phyloP scores from a whole-genome alignment of 768 basidiomycete species.

The Leccinum fibrillosum region DNA sequence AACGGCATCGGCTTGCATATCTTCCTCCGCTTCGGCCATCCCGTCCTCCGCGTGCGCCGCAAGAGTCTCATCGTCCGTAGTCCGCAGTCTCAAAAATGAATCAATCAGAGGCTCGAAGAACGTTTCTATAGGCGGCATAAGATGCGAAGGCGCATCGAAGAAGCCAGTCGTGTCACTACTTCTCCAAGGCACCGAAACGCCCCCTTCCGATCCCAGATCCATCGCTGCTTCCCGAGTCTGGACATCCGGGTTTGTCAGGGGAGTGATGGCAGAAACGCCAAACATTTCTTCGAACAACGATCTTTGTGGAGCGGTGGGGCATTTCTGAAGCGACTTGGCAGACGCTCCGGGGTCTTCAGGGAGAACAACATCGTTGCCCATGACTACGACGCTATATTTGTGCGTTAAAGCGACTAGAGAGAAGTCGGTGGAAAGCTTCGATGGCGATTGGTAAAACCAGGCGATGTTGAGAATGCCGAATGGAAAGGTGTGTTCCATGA shows the following conservation, averaged over 20 bases:
- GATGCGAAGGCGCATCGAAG: slow-evolving; percentile 71
- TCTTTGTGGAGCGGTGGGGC: slow-evolving; percentile 34
- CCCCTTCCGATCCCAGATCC: slow-evolving; percentile 13
- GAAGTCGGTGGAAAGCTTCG: slow-evolving; percentile 37
- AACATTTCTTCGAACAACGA: slow-evolving; percentile 92
- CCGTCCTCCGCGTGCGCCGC: slow-evolving; percentile 17
- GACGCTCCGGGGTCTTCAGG: slow-evolving; percentile 42
- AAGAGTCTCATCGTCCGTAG: slow-evolving; percentile 17
- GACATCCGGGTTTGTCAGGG: slow-evolving; percentile 24
- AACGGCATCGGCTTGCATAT: slow-evolving; percentile 42
- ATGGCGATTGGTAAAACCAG: slow-evolving; percentile 34
- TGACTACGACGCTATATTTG: slow-evolving; percentile 59
- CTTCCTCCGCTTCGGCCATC: slow-evolving; percentile 37
- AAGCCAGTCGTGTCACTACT: slow-evolving; percentile 43
- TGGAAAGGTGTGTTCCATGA: slow-evolving; percentile 48
- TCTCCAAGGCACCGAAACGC: slow-evolving; percentile 31
- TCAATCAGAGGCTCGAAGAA: slow-evolving; percentile 66
- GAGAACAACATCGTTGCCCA: slow-evolving; percentile 56
- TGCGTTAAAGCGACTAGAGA: slow-evolving; percentile 69
- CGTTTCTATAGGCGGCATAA: slow-evolving; percentile 68
- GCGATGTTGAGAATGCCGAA: slow-evolving; percentile 56
- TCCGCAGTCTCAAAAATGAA: slow-evolving; percentile 40
- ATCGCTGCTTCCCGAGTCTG: slow-evolving; percentile 11
- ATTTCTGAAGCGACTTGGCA: slow-evolving; percentile 36
- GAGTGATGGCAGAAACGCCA: slow-evolving; percentile 66